Evolutionary conservation across 148 eudicot genomes (phyloP), one percentile per base, ranked within the genome.

Genomic region (Silene uniflora): DNA sequence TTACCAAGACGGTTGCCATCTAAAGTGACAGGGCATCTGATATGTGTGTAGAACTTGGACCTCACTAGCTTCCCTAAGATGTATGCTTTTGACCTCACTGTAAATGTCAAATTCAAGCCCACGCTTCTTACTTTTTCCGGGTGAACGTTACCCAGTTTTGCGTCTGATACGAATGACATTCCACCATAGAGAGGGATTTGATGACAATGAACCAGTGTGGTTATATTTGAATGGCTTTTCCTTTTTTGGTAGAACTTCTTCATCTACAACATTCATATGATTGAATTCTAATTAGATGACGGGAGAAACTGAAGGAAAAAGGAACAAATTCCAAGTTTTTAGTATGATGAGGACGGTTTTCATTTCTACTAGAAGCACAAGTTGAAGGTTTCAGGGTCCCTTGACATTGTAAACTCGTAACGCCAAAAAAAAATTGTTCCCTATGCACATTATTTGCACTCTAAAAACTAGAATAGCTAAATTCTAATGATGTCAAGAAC

Each of bases 121-220:
- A 92, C 89, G 1, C 73, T 71, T 22, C 74, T 69, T 17, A 86
- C 75, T n/a, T 65, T 80, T 47, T 83, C 80, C 46, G 77, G 80
- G 47, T 44, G 60, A 12, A 70, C 54, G 18, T 65, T 72, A 60
- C 78, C 69, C 18, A 23, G 23, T 49, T 63, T 76, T 12, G 82
- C 82, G 6, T 74, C 81, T 61, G 71, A 78, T 17, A 89, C 72
- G 2, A 77, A 55, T 3, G 91, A 75, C 66, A 93, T 73, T 22
- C 84, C 89, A 13, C 98, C 98, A 61, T 93, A 93, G 1, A 89
- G 82, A 4, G 98, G 96, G 78, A 86, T 82, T 23, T 93, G 90
- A 47, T 75, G 72, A 25, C 89, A 90, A 21, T 65, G 78, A 60
- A 93, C 85, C 4, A 78, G 82, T 11, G 83, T 83, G 19, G 80